Evolutionary conservation across 176 grass and related monocot genomes (phyloP).

Genomic region (Carex myosuroides): DNA sequence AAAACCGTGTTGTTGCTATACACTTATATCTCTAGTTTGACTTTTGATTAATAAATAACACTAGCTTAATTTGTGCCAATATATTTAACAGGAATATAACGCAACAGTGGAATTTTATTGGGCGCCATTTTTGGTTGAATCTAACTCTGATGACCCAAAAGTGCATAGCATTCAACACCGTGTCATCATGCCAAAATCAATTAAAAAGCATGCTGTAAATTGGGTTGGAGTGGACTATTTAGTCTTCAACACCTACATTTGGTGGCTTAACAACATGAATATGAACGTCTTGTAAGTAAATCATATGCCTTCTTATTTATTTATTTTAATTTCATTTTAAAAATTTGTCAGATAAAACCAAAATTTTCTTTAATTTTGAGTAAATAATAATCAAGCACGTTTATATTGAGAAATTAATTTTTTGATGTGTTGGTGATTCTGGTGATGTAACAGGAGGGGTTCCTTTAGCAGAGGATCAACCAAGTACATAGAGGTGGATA

Average conservation of each 20-base stretch:
- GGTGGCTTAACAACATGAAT: slow-evolving; percentile 84
- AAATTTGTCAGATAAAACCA: not conserved
- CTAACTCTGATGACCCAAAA: slow-evolving; percentile 93
- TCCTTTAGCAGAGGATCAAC: slow-evolving; percentile 64
- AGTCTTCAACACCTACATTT: slow-evolving; percentile 98
- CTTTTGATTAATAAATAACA: not conserved
- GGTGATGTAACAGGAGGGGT: slow-evolving; percentile 33
- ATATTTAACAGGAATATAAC: slow-evolving; percentile 53
- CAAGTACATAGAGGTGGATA: slow-evolving; percentile 68
- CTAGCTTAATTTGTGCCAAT: not conserved
- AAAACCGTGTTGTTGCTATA: not conserved
- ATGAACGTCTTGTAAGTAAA: slow-evolving; percentile 86
- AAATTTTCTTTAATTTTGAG: not conserved
- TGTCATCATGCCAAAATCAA: slow-evolving; percentile 73
- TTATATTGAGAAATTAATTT: not conserved
- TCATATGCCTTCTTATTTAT: not conserved
- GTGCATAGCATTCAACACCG: slow-evolving; percentile 83
- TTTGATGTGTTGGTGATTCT: not conserved
- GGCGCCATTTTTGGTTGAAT: slow-evolving; percentile 96
- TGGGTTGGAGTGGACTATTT: slow-evolving; percentile 90
- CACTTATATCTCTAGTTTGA: not conserved
- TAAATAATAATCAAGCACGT: not conserved
- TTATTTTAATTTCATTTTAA: not conserved
- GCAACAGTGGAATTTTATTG: slow-evolving; percentile 99
- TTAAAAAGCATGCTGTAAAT: slow-evolving; percentile 66